A percentile compares a stretch with the other conserved stretches of the same genome.
Evolutionary conservation across 768 basidiomycete species (phyloP).

Genomic region (Crucibulum laeve): DNA sequence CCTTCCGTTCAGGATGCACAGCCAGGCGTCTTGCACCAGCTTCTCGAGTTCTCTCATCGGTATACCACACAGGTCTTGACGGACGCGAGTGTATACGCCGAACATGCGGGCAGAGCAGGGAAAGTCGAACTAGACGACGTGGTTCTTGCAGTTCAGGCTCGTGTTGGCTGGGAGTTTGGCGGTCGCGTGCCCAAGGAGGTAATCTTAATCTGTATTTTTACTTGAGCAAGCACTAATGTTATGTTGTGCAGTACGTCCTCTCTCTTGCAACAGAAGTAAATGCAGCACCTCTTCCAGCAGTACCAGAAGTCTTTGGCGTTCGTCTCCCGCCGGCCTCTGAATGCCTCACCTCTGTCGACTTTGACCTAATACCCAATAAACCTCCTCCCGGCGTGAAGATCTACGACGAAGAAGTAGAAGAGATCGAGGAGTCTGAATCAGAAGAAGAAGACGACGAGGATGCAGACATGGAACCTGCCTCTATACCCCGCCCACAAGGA

Average conservation of each 20-base stretch:
- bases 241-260: constrained; percentile 54
- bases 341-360: constrained; percentile 76
- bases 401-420: constrained; percentile 80
- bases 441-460: constrained; percentile 59
- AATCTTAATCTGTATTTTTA: constrained; percentile 12
- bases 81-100: constrained; percentile 84
- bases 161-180: constrained; percentile 91
- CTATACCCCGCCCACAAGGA: constrained; percentile 33
- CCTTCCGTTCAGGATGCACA: constrained; percentile 85
- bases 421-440: constrained; percentile 71
- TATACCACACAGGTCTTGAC: constrained; percentile 81
- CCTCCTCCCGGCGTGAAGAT: constrained; percentile 73
- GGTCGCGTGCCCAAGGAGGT: constrained; percentile 90
- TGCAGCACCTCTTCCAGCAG: constrained; percentile 71
- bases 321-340: constrained; percentile 70
- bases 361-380: constrained; percentile 82
- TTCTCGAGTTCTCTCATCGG: constrained; percentile 82
- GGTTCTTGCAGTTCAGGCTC: constrained; percentile 77
- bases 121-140: constrained; percentile 85
- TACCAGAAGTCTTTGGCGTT: constrained; percentile 87
- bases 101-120: constrained; percentile 74
- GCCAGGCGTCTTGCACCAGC: constrained; percentile 80
- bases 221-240: not conserved
- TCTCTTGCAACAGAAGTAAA: constrained; percentile 84
- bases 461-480: constrained; percentile 69